These are phyloP conservation scores for Ceriops zippeliana DNA, from an alignment of 345 rosid genomes.

Conservation along the genomic window DNA sequence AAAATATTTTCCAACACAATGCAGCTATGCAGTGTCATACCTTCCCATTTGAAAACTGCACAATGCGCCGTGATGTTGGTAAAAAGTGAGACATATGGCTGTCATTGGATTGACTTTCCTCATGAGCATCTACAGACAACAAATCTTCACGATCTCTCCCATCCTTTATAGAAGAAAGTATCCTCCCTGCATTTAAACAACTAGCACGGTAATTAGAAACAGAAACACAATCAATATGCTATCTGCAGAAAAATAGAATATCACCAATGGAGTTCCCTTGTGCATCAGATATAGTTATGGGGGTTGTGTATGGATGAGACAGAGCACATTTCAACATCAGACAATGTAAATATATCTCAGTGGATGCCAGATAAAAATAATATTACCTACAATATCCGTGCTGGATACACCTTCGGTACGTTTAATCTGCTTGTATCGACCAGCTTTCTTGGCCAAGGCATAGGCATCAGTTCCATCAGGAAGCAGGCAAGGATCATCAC, in stretches of 20 bases:
- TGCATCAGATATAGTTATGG: no score
- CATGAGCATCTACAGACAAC: slow-evolving; percentile 24
- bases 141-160: slow-evolving; percentile 33
- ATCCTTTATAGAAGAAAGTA: slow-evolving; percentile 61
- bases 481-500: slow-evolving; percentile 94
- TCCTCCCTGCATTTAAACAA: slow-evolving; percentile 54
- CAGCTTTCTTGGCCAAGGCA: slow-evolving; percentile 78
- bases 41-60: slow-evolving; percentile 96
- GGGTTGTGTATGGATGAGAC: no score
- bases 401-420: slow-evolving; percentile 99
- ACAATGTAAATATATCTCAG: no score
- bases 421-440: slow-evolving; percentile 93
- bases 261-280: not conserved
- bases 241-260: not conserved
- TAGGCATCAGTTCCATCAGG: slow-evolving; percentile 98
- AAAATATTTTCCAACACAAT: not conserved
- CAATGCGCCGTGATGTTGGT: slow-evolving; percentile 90
- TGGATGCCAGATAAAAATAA: not conserved
- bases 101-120: slow-evolving; percentile 26
- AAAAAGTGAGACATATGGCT: slow-evolving; percentile 69
- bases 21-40: slow-evolving; percentile 30
- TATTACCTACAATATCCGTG: slow-evolving; percentile 96
- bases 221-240: slow-evolving; percentile 1
- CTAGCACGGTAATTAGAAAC: slow-evolving; percentile 5
- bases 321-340: no score